Base-by-base conservation (phyloP, 2,329 filamentous ascomycete species). In the Chalara sp. region DNA sequence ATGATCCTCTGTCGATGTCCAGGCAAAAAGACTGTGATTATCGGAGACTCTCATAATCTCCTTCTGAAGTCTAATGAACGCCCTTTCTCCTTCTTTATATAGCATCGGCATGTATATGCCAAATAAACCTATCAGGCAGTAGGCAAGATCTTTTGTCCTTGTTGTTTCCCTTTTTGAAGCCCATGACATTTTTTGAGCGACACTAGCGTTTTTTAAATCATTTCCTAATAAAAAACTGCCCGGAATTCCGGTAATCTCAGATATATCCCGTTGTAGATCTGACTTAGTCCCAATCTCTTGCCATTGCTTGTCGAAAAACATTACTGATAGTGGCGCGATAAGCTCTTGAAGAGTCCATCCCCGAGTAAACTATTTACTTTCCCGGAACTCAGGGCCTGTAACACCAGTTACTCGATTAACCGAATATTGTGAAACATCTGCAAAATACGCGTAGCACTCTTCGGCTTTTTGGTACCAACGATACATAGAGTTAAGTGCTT, bases 101-200 rank as follows among this genome's bases (percentile, higher is more conserved):
- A 21, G 41, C 5, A 73, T 53, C 0, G 71, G 66, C 67, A 75
- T 72, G 37, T 70, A 67, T 13, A 75, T 63, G 1, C 61, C 61
- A 32, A 75, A 74, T 0, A 75, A 60, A 0, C 72, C 72, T 5
- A 75, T 52, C 0, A 75, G 58, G 11, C 64, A 72, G 37, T 75
- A 75, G 0, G 72, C 70, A 11, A 64, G 61, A 40, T 75, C 73
- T 43, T 75, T 71, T 8, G 31, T 8, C 3, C 68, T 55, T 0
- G 63, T 65, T 0, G 70, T 71, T 1, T 57, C 30, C 0, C 71
- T 62, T 4, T 58, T 47, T 0, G 69, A 59, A 1, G 70, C 70
- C 71, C 70, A 73, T 13, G 35, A 39, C 35, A 39, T 39, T 39
- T 3, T 39, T 39, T 39, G 35, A 39, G 35, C 35, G 35, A 39